Evolutionary conservation across 1,284 basidiomycete species (phyloP), one percentile per base, ranked within the genome.

Genomic region (Takashimella tepidaria): DNA sequence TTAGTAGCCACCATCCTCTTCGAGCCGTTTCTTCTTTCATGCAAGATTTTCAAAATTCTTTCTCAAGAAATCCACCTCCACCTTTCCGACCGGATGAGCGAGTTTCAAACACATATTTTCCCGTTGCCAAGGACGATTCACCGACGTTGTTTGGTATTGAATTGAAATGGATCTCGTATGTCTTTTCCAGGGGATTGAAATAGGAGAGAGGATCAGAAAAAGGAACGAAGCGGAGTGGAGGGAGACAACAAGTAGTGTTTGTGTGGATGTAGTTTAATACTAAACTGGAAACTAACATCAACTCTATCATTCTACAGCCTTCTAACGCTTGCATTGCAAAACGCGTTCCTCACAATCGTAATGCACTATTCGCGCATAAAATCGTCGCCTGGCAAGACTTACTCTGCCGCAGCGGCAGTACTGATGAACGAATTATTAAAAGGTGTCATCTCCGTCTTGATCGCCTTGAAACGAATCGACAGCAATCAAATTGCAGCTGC

Each of bases 301-400:
- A 41, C 37, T 41, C n/a, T n/a, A 16, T 37, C 31, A 16, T 37
- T 41, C 27, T 37, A 52, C 67, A 92, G 90, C 45, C 83, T 97
- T 56, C 81, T 93, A 65, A 92, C 89, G 16, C 82, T 98, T 70
- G 92, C 93, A 46, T 81, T 95, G 50, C 92, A 98, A 79, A 98
- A 97, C 77, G 90, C 89, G 13, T 79, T 85, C 54, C 75, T 96
- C 56, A 87, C 90, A 42, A 84, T 96, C 70, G 87, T 96, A 72
- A 92, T 96, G 88, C 89, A 93, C 78, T 91, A 92, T 76, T 93
- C 91, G 45, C 86, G 91, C 59, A 88, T 92, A 53, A 86, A 86
- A 5, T 84, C 85, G 11, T 81, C 88, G 3, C 83, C 87, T 0
- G 84, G 85, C 55, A 80, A 81, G 44, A 68, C 70, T 3, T 98